A percentile compares a stretch with the other conserved stretches of the same genome.
Conservation (phyloP, 2,329 filamentous ascomycete species). For the Thielaviopsis musarum region DNA sequence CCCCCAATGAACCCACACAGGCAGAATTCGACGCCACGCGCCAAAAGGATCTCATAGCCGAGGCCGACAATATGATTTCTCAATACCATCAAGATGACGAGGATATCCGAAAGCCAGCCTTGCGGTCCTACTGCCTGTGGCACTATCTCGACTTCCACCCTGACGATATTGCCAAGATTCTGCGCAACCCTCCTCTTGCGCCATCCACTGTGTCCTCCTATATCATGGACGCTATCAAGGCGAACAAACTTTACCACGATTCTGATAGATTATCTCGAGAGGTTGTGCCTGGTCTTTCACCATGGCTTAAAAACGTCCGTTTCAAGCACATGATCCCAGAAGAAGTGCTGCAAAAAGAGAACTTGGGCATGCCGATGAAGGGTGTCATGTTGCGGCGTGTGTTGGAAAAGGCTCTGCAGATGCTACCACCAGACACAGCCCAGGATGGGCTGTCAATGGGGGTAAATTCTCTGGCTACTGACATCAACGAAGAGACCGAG, state of each 20-base stretch:
- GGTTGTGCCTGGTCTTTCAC: slow-evolving; percentile 20
- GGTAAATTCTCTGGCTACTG: not conserved
- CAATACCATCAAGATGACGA: slow-evolving; percentile 1
- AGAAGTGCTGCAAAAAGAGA: slow-evolving; percentile 1
- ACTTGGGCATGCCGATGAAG: slow-evolving; percentile 4
- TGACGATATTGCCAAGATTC: slow-evolving; percentile 31
- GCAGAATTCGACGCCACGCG: not conserved
- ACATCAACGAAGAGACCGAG: not conserved
- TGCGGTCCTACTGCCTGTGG: slow-evolving; percentile 52
- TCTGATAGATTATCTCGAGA: slow-evolving; percentile 27
- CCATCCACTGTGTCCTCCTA: slow-evolving; percentile 39
- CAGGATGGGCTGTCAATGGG: not conserved
- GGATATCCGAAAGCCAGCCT: slow-evolving; percentile 15
- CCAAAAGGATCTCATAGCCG: not conserved
- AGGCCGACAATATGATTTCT: not conserved
- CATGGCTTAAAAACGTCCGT: slow-evolving; percentile 7
- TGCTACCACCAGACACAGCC: not conserved
- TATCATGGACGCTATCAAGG: slow-evolving; percentile 37
- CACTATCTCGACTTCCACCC: slow-evolving; percentile 34
- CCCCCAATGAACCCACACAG: slow-evolving; percentile 10
- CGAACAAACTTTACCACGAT: slow-evolving; percentile 34
- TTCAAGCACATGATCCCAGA: slow-evolving; percentile 8
- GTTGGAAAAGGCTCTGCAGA: slow-evolving; percentile 4
- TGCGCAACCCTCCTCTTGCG: slow-evolving; percentile 44
- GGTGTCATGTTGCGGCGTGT: slow-evolving; percentile 1